Evolutionary conservation across 768 basidiomycete species (phyloP), one percentile per base, ranked within the genome.

Genomic region (Leccinum pellstonianum): DNA sequence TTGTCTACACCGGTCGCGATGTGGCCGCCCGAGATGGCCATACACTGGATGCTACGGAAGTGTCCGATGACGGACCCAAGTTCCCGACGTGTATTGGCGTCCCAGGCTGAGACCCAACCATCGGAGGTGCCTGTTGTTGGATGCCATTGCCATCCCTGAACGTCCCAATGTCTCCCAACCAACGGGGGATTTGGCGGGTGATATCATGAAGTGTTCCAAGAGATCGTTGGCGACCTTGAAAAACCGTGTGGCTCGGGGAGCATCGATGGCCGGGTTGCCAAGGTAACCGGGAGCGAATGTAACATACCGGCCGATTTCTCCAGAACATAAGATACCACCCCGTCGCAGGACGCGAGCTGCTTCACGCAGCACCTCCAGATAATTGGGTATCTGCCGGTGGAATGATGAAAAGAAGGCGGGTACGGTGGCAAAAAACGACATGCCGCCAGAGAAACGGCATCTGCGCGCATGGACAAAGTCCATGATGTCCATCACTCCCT

Each of bases 281-380:
- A 67, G 64, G 66, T 66, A 70, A 52, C 59, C 59, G 8, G 78
- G 76, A 43, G 74, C 76, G 67, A 83, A 76, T 5, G 68, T 57
- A 0, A 82, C 77, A 35, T 68, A 74, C 25, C 78, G 75, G 37
- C 74, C 77, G 79, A 86, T 84, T 73, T 91, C 90, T 46, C 80
- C 79, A 2, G 85, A 85, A 8, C 88, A 62, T 68, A 90, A 87
- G 14, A 92, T 71, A 1, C 91, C 91, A n/a, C 86, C 86, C 5
- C 83, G 82, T 49, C 84, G 83, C 14, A 93, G 76, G 51, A 91
- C 77, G 38, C 91, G 84, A 5, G 77, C 78, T 15, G 80, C 80
- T 69, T 93, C 88, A 21, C 70, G 67, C 33, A 91, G 65, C 60
- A 90, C 70, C 25, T 64, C 67, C 17, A 72, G 73, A 65, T 86